phyloP scores from a whole-genome alignment of 495 filamentous ascomycete genomes.

The Talaromyces trachyspermus region DNA sequence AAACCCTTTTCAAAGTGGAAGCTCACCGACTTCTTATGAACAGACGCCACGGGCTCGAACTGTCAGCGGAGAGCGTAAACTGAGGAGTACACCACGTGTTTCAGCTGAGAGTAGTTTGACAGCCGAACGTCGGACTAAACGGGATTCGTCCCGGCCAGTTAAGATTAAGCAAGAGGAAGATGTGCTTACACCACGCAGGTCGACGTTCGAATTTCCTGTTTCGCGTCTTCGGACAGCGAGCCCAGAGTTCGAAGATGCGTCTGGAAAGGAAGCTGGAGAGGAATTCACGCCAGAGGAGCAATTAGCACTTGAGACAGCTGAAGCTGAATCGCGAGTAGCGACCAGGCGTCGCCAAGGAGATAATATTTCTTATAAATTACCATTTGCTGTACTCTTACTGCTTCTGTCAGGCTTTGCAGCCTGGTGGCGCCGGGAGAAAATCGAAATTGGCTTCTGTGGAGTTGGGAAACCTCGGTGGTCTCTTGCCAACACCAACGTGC shows the following conservation, averaged over 20 bases:
- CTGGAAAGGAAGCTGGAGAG: constrained; percentile 57
- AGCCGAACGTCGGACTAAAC: constrained; percentile 30
- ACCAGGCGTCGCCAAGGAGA: constrained; percentile 22
- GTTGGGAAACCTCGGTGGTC: constrained; percentile 60
- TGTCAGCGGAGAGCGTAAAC: constrained; percentile 37
- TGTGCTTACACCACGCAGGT: constrained; percentile 27
- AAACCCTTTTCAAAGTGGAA: constrained; percentile 92
- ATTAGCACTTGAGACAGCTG: constrained; percentile 61
- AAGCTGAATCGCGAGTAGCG: constrained; percentile 22
- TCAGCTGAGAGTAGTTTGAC: constrained; percentile 26
- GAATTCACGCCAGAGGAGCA: constrained; percentile 92
- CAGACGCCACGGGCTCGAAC: constrained; percentile 19
- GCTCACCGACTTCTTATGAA: constrained; percentile 42
- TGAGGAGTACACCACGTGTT: constrained; percentile 39
- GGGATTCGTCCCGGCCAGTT: constrained; percentile 27
- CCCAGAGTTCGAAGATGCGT: constrained; percentile 29
- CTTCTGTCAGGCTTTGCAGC: constrained; percentile 63
- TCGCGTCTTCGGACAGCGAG: constrained; percentile 14
- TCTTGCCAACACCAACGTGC: constrained; percentile 46
- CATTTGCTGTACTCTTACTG: constrained; percentile 59
- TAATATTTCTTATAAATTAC: constrained; percentile 40
- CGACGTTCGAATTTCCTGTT: constrained; percentile 43
- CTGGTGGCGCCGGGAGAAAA: constrained; percentile 90
- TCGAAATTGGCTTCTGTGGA: constrained; percentile 90
- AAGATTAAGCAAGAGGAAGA: constrained; percentile 33